These are phyloP conservation scores for Cladosporium sp. DNA, from an alignment of 2,329 filamentous ascomycete species.

Conservation along the genomic window DNA sequence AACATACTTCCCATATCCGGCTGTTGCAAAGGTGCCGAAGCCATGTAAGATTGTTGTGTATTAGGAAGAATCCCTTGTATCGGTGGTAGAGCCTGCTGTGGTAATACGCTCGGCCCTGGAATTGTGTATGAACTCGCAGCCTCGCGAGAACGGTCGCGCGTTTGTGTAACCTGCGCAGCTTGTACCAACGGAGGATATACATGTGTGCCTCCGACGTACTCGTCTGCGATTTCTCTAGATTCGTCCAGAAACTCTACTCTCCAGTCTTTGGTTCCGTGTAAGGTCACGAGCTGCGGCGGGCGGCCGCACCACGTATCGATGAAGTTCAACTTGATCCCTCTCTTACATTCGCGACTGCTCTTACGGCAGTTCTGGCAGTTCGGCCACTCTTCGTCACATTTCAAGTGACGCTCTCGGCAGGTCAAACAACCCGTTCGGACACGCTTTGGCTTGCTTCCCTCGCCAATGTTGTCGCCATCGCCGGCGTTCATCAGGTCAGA, in stretches of 20 bases:
- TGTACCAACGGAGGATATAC: conserved; percentile 53
- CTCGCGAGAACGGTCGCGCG: conserved; percentile 22
- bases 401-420: conserved; percentile 81
- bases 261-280: conserved; percentile 57
- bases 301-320: conserved; percentile 72
- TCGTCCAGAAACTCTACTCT: conserved; percentile 78
- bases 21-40: conserved; percentile 12
- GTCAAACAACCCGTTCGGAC: conserved; percentile 88
- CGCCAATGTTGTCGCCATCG: conserved; percentile 27
- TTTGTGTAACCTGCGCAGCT: conserved; percentile 27
- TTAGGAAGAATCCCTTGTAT: conserved; percentile 46
- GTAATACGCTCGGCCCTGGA: conserved; percentile 27
- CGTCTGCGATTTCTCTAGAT: conserved; percentile 80
- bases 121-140: not conserved
- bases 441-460: conserved; percentile 63
- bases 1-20: conserved; percentile 34
- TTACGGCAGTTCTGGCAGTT: conserved; percentile 76
- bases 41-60: conserved; percentile 36
- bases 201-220: conserved; percentile 73
- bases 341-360: conserved; percentile 76
- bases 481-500: conserved; percentile 21
- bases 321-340: conserved; percentile 83
- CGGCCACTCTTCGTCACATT: conserved; percentile 73
- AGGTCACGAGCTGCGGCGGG: conserved; percentile 53
- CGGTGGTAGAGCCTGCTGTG: conserved; percentile 46